Conservation (phyloP, 495 filamentous ascomycete species). For the Annulohypoxylon maeteangense region DNA sequence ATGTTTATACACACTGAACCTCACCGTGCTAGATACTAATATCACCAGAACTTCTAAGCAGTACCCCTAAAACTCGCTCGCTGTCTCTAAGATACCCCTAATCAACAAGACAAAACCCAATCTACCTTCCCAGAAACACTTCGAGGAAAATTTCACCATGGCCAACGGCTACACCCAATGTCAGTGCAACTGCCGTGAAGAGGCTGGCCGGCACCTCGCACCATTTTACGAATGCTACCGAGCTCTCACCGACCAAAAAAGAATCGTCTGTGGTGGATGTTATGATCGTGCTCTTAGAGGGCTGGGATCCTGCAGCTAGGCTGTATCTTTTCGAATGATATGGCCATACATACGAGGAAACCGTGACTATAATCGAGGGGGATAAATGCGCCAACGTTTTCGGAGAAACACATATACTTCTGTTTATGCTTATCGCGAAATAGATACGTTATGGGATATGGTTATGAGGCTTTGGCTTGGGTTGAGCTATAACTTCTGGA, state of each 20-base stretch:
- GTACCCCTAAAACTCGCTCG: no score
- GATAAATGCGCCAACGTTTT: no score
- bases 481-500: no score
- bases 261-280: conserved; percentile 18
- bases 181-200: conserved; percentile 4
- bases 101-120: background rate
- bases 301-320: conserved; percentile 13
- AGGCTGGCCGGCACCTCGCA: background rate
- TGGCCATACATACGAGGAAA: background rate
- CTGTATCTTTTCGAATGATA: background rate
- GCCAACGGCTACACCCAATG: background rate
- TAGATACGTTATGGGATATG: no score
- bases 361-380: no score
- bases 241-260: background rate
- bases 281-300: background rate
- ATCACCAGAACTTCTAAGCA: no score
- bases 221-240: background rate
- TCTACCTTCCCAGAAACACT: background rate
- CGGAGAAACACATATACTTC: no score
- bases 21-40: no score
- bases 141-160: background rate
- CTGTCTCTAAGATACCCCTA: no score
- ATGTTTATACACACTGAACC: no score
- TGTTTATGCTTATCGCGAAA: no score
- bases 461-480: no score